A percentile compares a stretch with the other conserved stretches of the same genome.
Evolutionary conservation across 192 early-diverging fungal species (phyloP).

Genomic region (Backusella liffmaniae): DNA sequence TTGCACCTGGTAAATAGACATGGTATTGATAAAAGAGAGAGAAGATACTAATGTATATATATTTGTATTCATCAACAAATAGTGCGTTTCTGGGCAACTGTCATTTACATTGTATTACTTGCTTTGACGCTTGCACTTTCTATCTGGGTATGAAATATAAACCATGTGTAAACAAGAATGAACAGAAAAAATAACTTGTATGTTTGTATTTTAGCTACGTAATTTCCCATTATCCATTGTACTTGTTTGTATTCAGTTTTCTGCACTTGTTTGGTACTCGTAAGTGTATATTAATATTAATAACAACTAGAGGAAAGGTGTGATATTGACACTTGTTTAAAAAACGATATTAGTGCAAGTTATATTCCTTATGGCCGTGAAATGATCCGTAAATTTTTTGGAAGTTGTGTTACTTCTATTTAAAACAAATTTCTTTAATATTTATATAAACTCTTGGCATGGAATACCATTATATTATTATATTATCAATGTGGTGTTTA

Average conservation of each 20-base stretch:
- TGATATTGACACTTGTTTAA: conserved; percentile 24
- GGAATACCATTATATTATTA: no score
- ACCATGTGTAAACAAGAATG: background rate
- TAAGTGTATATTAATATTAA: conserved; percentile 27
- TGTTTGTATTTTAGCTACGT: conserved; percentile 36
- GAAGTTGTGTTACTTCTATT: conserved; percentile 33
- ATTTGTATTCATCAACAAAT: background rate
- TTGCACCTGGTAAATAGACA: conserved; percentile 52
- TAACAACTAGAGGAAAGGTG: background rate
- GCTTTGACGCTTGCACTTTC: conserved; percentile 36
- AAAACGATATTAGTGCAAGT: conserved; percentile 50
- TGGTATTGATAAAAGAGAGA: background rate
- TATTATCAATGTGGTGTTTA: no score
- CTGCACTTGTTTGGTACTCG: conserved; percentile 84
- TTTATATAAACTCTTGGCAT: no score
- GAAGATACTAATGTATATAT: background rate
- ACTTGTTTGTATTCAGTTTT: conserved; percentile 81
- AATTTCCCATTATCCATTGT: conserved; percentile 74
- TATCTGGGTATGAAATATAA: conserved; percentile 22
- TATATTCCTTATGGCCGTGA: conserved; percentile 92
- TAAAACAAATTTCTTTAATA: background rate
- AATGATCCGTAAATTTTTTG: conserved; percentile 38
- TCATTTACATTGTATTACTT: conserved; percentile 43
- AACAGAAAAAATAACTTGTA: background rate
- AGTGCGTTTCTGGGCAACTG: conserved; percentile 23